These are phyloP conservation scores for Talaromyces sp. DNA, from an alignment of 2,329 filamentous ascomycete genomes.

Conservation along the genomic window DNA sequence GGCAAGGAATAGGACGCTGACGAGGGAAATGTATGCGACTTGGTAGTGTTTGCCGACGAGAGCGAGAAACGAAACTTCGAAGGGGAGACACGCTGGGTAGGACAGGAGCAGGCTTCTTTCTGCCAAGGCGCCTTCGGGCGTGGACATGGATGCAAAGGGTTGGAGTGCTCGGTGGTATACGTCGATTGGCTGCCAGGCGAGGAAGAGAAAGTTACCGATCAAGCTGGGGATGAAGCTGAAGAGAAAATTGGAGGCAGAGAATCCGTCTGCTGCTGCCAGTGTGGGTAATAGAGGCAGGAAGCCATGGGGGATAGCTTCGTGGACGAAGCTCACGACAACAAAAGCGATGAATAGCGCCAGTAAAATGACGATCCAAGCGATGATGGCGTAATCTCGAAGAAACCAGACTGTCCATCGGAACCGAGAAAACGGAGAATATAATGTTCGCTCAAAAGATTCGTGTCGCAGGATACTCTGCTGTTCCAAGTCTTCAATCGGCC, in stretches of 20 bases:
- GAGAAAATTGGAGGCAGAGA: constrained; percentile 83
- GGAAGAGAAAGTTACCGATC: constrained; percentile 58
- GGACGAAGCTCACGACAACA: constrained; percentile 74
- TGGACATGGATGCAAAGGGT: constrained; percentile 55
- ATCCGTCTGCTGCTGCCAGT: constrained; percentile 59
- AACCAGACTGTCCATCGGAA: constrained; percentile 74
- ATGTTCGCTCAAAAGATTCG: constrained; percentile 49
- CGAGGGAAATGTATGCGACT: constrained; percentile 54
- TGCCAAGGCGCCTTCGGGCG: constrained; percentile 50
- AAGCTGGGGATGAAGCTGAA: constrained; percentile 65
- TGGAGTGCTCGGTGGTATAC: constrained; percentile 58
- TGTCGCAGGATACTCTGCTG: constrained; percentile 35
- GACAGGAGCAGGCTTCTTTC: constrained; percentile 56
- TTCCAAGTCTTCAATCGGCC: constrained; percentile 32
- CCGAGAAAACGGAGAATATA: constrained; percentile 53
- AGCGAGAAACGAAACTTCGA: constrained; percentile 53
- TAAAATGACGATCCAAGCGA: constrained; percentile 61
- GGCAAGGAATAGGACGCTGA: constrained; percentile 50
- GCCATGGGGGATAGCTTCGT: constrained; percentile 61
- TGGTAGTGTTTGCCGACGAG: constrained; percentile 55
- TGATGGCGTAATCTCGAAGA: constrained; percentile 63
- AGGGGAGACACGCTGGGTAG: constrained; percentile 54
- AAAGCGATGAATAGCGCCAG: constrained; percentile 65
- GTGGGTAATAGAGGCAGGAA: constrained; percentile 68
- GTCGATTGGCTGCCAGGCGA: constrained; percentile 59